phyloP scores from a whole-genome alignment of 2,329 filamentous ascomycete genomes.

The Apiospora koreana region DNA sequence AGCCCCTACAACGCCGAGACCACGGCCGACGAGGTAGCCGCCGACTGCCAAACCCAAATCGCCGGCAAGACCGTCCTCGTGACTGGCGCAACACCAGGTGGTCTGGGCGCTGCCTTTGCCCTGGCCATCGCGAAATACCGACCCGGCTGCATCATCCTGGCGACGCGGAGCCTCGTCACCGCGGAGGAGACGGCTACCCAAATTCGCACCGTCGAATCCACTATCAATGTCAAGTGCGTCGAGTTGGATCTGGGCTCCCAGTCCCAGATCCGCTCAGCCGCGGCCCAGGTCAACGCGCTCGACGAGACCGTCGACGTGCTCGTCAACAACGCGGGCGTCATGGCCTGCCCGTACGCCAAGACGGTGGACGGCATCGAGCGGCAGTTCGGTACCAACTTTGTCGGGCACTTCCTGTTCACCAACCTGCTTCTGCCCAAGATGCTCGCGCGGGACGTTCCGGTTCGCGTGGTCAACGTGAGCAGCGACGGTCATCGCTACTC shows the following conservation, averaged over 20 bases:
- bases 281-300: slow-evolving; percentile 35
- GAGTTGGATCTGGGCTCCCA: slow-evolving; percentile 15
- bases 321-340: slow-evolving; percentile 43
- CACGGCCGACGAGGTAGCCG: slow-evolving; percentile 28
- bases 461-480: slow-evolving; percentile 42
- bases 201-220: slow-evolving; percentile 33
- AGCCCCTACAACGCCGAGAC: slow-evolving; percentile 11
- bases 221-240: slow-evolving; percentile 34
- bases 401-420: slow-evolving; percentile 40
- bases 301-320: slow-evolving; percentile 30
- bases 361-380: slow-evolving; percentile 40
- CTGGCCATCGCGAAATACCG: slow-evolving; percentile 38
- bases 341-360: slow-evolving; percentile 32
- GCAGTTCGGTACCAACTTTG: slow-evolving; percentile 37
- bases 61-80: slow-evolving; percentile 39
- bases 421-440: slow-evolving; percentile 36
- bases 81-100: slow-evolving; percentile 41
- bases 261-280: slow-evolving; percentile 30
- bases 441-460: slow-evolving; percentile 22
- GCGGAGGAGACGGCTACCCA: slow-evolving; percentile 37
- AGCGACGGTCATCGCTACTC: slow-evolving; percentile 44
- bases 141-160: slow-evolving; percentile 44
- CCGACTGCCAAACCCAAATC: slow-evolving; percentile 33
- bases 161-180: slow-evolving; percentile 43
- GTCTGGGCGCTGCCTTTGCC: slow-evolving; percentile 39